phyloP scores from a whole-genome alignment of 2,329 filamentous ascomycete genomes.

The Trichocomaceae sp. region DNA sequence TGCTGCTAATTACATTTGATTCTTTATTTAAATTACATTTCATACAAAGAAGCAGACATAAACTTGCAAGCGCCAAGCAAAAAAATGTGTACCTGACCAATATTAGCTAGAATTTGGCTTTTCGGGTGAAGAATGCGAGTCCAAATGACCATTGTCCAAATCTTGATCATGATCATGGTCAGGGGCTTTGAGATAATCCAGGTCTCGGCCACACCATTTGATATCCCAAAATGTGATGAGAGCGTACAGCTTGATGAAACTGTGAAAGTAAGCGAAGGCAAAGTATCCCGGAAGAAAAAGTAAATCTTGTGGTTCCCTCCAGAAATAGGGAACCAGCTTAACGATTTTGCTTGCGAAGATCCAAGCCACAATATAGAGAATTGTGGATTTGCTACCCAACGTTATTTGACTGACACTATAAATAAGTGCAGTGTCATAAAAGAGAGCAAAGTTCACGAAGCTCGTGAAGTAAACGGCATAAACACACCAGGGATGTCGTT shows the following conservation, averaged over 20 bases:
- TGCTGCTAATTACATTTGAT: not conserved
- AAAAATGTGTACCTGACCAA: no score
- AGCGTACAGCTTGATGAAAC: slow-evolving; percentile 52
- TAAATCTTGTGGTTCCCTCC: slow-evolving; percentile 47
- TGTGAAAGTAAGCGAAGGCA: slow-evolving; percentile 53
- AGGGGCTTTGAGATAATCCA: slow-evolving; percentile 15
- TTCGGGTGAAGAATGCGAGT: no score
- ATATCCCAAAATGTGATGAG: slow-evolving; percentile 47
- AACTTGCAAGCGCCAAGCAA: no score
- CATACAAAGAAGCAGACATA: no score
- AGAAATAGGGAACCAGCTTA: slow-evolving; percentile 51
- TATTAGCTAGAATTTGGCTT: no score
- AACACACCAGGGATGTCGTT: slow-evolving; percentile 45
- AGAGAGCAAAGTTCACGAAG: slow-evolving; percentile 51
- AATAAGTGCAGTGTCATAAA: slow-evolving; percentile 46
- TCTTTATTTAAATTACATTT: not conserved
- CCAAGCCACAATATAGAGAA: slow-evolving; percentile 33
- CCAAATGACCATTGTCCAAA: no score
- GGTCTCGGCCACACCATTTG: slow-evolving; percentile 38
- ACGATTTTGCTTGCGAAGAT: slow-evolving; percentile 51
- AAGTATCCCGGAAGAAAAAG: slow-evolving; percentile 46
- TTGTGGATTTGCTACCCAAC: slow-evolving; percentile 9
- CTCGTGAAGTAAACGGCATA: slow-evolving; percentile 52
- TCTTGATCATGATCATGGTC: no score
- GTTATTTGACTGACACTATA: slow-evolving; percentile 24